phyloP scores from a whole-genome alignment of 257 asterid genomes.

The Nicotiana tomentosiformis region DNA sequence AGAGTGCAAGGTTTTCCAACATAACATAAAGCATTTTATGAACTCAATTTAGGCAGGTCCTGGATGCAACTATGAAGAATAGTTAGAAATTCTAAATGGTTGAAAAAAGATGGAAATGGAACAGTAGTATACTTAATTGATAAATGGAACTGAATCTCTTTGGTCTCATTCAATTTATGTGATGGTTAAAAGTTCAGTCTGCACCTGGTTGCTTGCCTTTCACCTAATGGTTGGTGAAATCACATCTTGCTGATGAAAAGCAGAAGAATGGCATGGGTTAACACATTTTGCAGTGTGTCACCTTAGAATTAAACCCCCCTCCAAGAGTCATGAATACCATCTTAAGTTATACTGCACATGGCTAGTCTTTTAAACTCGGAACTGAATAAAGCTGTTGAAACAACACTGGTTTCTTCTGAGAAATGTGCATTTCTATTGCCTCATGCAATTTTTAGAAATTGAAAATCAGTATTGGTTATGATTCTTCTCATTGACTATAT shows the following conservation, averaged over 20 bases:
- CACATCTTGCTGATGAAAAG: background rate
- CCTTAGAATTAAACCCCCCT: background rate
- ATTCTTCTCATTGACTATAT: slow-evolving; percentile 21
- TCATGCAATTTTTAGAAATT: background rate
- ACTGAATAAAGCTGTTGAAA: background rate
- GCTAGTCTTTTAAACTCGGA: background rate
- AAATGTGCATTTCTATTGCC: background rate
- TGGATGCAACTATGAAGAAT: background rate
- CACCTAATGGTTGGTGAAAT: background rate
- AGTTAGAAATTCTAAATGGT: background rate
- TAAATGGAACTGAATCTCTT: background rate
- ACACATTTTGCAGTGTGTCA: background rate
- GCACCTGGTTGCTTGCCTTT: background rate
- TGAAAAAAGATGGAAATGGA: background rate
- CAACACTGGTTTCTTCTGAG: background rate
- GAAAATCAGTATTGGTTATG: slow-evolving; percentile 10
- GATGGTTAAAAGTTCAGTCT: background rate
- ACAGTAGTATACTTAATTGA: background rate
- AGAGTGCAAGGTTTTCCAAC: background rate
- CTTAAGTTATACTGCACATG: background rate
- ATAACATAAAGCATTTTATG: background rate
- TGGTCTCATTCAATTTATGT: background rate
- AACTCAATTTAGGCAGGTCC: background rate
- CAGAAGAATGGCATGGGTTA: background rate
- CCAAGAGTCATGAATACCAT: background rate